A percentile compares a stretch with the other conserved stretches of the same genome.
phyloP scores from a whole-genome alignment of 495 filamentous ascomycete species.

The Penicillium macrosclerotiorum region DNA sequence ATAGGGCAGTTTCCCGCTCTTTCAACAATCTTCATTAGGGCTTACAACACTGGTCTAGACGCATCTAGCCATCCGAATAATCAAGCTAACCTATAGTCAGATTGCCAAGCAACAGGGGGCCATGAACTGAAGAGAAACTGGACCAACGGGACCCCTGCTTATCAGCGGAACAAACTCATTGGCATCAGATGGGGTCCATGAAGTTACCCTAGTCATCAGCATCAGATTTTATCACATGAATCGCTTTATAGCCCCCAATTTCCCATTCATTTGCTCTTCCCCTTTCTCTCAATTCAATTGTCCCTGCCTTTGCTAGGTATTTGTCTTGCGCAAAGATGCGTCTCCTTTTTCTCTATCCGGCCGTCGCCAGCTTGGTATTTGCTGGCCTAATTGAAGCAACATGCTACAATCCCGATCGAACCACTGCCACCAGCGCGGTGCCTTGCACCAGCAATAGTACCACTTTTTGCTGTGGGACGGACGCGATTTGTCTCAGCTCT shows the following conservation, averaged over 20 bases:
- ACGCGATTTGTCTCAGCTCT: conserved; percentile 10
- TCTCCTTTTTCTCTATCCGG: not conserved
- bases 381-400: not conserved
- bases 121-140: not conserved
- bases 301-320: too few relatives aligned
- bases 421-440: conserved; percentile 3
- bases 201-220: not conserved
- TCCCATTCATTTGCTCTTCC: too few relatives aligned
- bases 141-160: not conserved
- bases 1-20: too few relatives aligned
- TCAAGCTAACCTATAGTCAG: conserved; percentile 1
- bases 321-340: not conserved
- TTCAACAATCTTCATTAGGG: too few relatives aligned
- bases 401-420: conserved; percentile 13
- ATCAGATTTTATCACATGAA: too few relatives aligned
- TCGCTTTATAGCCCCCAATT: too few relatives aligned
- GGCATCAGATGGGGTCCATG: not conserved
- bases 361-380: not conserved
- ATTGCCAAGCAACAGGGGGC: conserved; percentile 1
- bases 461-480: conserved; percentile 8
- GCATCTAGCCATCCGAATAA: too few relatives aligned
- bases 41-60: too few relatives aligned
- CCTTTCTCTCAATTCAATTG: not conserved
- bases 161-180: too few relatives aligned
- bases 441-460: conserved; percentile 2